Evolutionary conservation across 2,329 filamentous ascomycete genomes (phyloP), one percentile per base, ranked within the genome.

Genomic region (Exophiala sideris): DNA sequence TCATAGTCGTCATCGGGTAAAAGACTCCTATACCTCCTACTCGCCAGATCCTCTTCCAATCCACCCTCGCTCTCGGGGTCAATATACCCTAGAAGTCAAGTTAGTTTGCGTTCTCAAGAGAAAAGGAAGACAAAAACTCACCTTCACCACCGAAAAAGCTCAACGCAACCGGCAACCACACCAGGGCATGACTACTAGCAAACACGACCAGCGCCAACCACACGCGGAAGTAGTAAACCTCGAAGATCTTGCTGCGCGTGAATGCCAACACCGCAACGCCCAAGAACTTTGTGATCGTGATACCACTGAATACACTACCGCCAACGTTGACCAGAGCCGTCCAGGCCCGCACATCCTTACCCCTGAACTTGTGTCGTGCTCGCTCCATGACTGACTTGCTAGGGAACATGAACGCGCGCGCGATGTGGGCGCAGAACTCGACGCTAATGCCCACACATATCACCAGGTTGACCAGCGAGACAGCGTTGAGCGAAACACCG

Each of bases 161-260:
- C 61, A 99, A 77, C 1, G 88, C 87, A 1, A 97, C 94, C 0
- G 94, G 94, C 64, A 99, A 75, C 70, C 97, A 95, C 6, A 99
- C 81, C 45, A 99, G 77, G 0, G 94, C 90, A 70, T 99, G 94
- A 8, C 86, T 80, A 6, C 89, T 89, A 2, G 91, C 95, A 70
- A 96, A 92, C 8, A 95, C 70, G 9, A 99, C 91, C 50, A 99
- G 81, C 5, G 91, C 87, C 14, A 96, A 76, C 94, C 94, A 99
- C 40, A 99, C 88, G 40, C 94, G 83, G 79, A 99, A 99, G 73
- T 99, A 99, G 74, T 99, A 99, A 54, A 99, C 90, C 76, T 99
- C 95, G 66, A 99, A 99, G 67, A 99, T 99, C 82, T 97, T 99
- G 71, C 89, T 95, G 48, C 89, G 79, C 6, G 94, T 99, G 67